Conservation (phyloP, 768 basidiomycete species). For the Mycena vulgaris region DNA sequence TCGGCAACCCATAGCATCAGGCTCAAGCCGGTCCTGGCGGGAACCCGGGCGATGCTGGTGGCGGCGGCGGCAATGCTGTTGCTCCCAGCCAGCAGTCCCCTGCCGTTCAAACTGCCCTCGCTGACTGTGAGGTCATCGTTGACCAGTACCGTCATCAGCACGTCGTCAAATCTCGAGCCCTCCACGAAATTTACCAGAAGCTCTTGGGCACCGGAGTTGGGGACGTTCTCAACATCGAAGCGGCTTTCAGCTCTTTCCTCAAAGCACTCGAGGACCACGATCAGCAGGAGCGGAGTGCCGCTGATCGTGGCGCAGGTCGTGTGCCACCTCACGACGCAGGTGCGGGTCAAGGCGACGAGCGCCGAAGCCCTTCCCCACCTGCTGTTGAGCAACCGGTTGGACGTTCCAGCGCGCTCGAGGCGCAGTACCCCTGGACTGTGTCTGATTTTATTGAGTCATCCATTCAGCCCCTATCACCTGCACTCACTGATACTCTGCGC, state of each 20-base stretch:
- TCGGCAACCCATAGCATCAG: too few species aligned
- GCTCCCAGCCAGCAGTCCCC: not conserved
- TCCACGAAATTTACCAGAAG: constrained; percentile 3
- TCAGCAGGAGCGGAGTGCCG: not conserved
- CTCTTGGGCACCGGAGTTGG: not conserved
- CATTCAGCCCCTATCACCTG: not conserved
- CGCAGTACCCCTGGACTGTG: not conserved
- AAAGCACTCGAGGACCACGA: constrained; percentile 4
- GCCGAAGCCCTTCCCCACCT: not conserved
- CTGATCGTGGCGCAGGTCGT: not conserved
- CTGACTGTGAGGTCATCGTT: not conserved
- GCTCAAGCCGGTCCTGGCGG: not conserved
- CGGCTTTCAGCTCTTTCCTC: constrained; percentile 12
- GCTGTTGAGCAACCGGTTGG: not conserved
- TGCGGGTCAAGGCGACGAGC: not conserved
- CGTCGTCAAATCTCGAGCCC: not conserved
- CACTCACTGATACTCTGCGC: too few species aligned
- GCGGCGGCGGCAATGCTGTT: too few species aligned
- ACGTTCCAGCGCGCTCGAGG: not conserved
- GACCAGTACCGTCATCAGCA: constrained; percentile 3
- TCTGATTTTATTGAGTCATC: not conserved
- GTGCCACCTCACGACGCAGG: too few species aligned
- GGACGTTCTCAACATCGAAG: not conserved
- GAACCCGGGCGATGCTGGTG: not conserved
- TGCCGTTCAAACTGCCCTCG: not conserved